Evolutionary conservation across 2,329 filamentous ascomycete species (phyloP).

Genomic region (Epichloe baconii): DNA sequence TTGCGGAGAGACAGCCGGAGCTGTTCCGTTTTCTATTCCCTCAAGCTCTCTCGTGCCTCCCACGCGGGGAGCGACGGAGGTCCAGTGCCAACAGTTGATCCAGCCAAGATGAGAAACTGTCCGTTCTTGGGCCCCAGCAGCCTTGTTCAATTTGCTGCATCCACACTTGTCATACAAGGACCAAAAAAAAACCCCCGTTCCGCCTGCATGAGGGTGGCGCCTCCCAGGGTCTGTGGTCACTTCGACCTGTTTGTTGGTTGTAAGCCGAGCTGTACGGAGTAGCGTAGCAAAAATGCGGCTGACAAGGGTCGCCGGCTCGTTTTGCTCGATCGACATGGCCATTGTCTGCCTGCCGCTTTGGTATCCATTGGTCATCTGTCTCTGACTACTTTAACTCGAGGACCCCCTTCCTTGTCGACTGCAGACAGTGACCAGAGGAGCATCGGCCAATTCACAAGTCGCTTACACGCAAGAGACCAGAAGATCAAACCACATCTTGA

Average conservation of each 20-base stretch:
- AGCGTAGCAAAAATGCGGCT: background rate
- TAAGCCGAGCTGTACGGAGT: background rate
- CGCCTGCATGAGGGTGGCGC: background rate
- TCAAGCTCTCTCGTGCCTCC: background rate
- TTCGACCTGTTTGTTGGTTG: background rate
- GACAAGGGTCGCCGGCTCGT: background rate
- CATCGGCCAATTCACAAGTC: background rate
- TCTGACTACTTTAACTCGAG: constrained; percentile 5
- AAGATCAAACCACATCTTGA: background rate
- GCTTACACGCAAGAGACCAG: background rate
- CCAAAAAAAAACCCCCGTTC: background rate
- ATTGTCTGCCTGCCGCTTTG: constrained; percentile 8
- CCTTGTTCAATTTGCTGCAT: background rate
- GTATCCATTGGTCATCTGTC: constrained; percentile 3
- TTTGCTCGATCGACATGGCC: constrained; percentile 6
- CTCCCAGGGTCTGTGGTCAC: too few species aligned
- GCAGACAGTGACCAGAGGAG: background rate
- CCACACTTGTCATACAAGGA: background rate
- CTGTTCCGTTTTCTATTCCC: background rate
- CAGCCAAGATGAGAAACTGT: background rate
- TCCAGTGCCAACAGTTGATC: too few species aligned
- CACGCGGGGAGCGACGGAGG: too few species aligned
- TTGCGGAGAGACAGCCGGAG: background rate
- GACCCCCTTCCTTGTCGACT: constrained; percentile 2
- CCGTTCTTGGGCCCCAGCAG: background rate